phyloP scores from a whole-genome alignment of 2,329 filamentous ascomycete species.

The Diaporthe ampelina region DNA sequence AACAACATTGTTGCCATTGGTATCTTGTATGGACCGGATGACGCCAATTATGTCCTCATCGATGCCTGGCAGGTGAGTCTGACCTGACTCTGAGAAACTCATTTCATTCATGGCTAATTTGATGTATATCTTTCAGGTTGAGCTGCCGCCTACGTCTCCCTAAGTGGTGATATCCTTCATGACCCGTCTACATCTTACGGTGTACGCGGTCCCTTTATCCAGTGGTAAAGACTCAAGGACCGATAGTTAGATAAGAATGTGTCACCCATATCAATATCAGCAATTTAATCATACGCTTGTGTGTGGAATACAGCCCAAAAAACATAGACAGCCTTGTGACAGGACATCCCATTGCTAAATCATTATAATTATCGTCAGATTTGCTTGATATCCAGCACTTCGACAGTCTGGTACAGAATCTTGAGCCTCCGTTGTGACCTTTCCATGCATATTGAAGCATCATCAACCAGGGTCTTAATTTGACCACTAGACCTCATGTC shows the following conservation, averaged over 20 bases:
- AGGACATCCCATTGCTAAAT: neutral
- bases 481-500: neutral
- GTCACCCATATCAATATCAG: too few relatives aligned
- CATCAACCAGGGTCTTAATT: neutral
- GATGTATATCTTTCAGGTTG: neutral
- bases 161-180: neutral
- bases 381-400: neutral
- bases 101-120: neutral
- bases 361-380: neutral
- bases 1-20: constrained; percentile 9
- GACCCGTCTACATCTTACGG: too few relatives aligned
- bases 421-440: too few relatives aligned
- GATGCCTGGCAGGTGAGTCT: neutral
- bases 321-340: neutral
- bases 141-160: neutral
- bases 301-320: too few relatives aligned
- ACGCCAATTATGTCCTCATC: constrained; percentile 5
- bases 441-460: neutral
- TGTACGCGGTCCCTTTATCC: too few relatives aligned
- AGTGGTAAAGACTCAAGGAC: too few relatives aligned
- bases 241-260: too few relatives aligned
- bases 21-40: constrained; percentile 2
- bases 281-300: too few relatives aligned
- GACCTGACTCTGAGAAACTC: neutral
- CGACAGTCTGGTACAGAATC: too few relatives aligned